Evolutionary conservation across 2,329 filamentous ascomycete species (phyloP).

Genomic region (Neoarthrinium moseri): DNA sequence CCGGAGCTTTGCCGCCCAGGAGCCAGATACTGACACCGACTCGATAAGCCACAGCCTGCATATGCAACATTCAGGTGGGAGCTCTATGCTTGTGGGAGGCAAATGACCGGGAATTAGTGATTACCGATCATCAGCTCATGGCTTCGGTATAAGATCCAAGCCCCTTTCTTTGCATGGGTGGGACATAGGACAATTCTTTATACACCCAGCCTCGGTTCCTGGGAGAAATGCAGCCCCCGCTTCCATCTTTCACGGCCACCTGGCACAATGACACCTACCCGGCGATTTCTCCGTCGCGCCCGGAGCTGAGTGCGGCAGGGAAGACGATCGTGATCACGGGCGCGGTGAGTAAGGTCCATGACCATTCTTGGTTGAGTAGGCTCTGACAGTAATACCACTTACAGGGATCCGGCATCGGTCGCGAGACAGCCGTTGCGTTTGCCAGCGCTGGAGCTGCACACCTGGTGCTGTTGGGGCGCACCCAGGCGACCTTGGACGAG

Average conservation of each 20-base stretch:
- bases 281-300: background rate
- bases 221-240: background rate
- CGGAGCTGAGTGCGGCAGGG: background rate
- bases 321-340: background rate
- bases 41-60: too few species aligned
- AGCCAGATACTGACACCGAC: too few species aligned
- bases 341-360: background rate
- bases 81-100: too few species aligned
- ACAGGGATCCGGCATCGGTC: background rate
- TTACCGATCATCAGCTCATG: too few species aligned
- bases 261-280: conserved; percentile 3
- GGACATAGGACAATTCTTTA: too few species aligned
- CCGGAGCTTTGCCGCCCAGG: too few species aligned
- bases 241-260: background rate
- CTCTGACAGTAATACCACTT: background rate
- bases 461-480: background rate
- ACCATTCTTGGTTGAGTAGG: background rate
- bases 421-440: background rate
- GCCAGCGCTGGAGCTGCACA: background rate
- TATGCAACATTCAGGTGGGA: too few species aligned
- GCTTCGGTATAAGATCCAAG: too few species aligned
- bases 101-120: too few species aligned
- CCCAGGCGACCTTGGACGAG: background rate
- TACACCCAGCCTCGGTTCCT: too few species aligned
- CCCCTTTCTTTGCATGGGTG: too few species aligned